Evolutionary conservation across 257 asterid species (phyloP).

Genomic region (Solanum microdontum): DNA sequence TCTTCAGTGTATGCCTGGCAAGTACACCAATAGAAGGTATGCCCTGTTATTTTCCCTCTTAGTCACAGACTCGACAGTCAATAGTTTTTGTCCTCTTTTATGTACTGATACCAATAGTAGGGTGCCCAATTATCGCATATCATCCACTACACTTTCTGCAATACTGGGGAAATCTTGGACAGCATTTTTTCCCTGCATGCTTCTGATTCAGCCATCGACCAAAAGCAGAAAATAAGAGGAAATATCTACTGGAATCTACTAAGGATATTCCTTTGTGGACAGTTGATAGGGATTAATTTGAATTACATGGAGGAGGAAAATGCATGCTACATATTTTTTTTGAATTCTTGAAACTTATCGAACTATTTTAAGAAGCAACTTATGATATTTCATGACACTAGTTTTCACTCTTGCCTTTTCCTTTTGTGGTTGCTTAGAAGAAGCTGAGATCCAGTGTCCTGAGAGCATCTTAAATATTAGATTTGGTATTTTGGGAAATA

Average conservation of each 20-base stretch:
- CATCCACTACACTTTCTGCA: neutral
- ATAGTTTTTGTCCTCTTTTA: neutral
- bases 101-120: neutral
- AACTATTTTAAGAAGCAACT: neutral
- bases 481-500: constrained; percentile 62
- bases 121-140: neutral
- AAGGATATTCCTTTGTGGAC: neutral
- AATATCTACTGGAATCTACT: neutral
- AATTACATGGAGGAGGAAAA: neutral
- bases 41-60: neutral
- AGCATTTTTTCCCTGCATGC: neutral
- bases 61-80: neutral
- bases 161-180: neutral
- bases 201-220: neutral
- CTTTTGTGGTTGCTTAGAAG: constrained; percentile 36
- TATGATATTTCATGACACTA: neutral
- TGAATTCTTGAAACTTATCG: neutral
- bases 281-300: neutral
- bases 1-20: constrained; percentile 63
- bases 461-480: constrained; percentile 59
- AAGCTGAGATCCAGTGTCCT: constrained; percentile 24
- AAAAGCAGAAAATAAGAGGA: neutral
- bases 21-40: constrained; percentile 35
- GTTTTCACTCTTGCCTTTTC: neutral
- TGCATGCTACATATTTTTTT: neutral